Evolutionary conservation across 179 eudicot genomes (phyloP).

Genomic region (Pouteria campechiana): DNA sequence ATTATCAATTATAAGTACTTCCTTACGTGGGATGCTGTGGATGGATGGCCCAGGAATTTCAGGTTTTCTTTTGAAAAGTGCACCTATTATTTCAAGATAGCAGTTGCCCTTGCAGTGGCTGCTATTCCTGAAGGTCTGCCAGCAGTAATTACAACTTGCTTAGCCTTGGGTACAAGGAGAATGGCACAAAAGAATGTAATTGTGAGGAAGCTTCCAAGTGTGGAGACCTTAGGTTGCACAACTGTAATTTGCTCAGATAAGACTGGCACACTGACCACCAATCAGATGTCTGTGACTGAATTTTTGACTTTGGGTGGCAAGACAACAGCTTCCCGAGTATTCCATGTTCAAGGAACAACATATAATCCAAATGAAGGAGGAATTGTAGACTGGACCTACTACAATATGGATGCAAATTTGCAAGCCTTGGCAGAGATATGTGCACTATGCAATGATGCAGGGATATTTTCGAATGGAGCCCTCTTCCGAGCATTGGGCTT

Average conservation of each 20-base stretch:
- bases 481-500: slow-evolving; percentile 52
- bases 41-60: slow-evolving; percentile 66
- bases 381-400: slow-evolving; percentile 63
- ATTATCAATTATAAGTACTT: slow-evolving; percentile 62
- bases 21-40: slow-evolving; percentile 56
- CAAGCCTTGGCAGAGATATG: slow-evolving; percentile 66
- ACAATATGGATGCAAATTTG: slow-evolving; percentile 70
- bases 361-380: slow-evolving; percentile 84
- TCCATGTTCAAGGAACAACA: slow-evolving; percentile 73
- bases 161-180: slow-evolving; percentile 77
- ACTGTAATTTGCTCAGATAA: slow-evolving; percentile 91
- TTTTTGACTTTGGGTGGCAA: slow-evolving; percentile 63
- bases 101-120: slow-evolving; percentile 82
- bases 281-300: slow-evolving; percentile 85
- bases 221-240: slow-evolving; percentile 88
- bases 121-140: slow-evolving; percentile 90
- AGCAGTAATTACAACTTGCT: slow-evolving; percentile 78
- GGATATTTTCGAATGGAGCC: slow-evolving; percentile 46
- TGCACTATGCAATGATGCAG: slow-evolving; percentile 91
- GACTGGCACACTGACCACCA: slow-evolving; percentile 88
- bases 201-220: slow-evolving; percentile 78
- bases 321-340: slow-evolving; percentile 28
- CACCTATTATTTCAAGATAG: slow-evolving; percentile 74
- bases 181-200: slow-evolving; percentile 91
- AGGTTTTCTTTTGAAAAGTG: slow-evolving; percentile 74